Evolutionary conservation across 2,329 filamentous ascomycete genomes (phyloP).

Genomic region (Clarireedia monteithiana): DNA sequence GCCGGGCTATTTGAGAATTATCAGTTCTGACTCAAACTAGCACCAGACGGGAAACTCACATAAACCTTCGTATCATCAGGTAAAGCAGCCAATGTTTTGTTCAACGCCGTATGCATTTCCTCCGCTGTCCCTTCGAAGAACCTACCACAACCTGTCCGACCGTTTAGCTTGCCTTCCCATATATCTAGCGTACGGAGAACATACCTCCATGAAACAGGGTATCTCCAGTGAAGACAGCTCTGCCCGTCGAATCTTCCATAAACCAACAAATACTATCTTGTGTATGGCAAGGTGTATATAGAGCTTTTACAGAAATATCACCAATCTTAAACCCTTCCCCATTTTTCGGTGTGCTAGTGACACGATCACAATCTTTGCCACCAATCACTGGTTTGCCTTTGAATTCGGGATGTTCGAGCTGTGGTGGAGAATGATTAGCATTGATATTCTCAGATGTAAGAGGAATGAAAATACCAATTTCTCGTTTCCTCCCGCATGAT

Average conservation of each 20-base stretch:
- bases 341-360: slow-evolving; percentile 69
- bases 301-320: slow-evolving; percentile 69
- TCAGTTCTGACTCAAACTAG: slow-evolving; percentile 4
- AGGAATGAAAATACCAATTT: slow-evolving; percentile 51
- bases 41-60: slow-evolving; percentile 42
- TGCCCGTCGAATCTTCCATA: slow-evolving; percentile 70
- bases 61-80: slow-evolving; percentile 91
- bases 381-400: slow-evolving; percentile 63
- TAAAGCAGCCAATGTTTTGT: slow-evolving; percentile 70
- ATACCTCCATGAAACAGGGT: slow-evolving; percentile 88
- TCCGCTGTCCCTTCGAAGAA: slow-evolving; percentile 89
- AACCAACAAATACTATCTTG: slow-evolving; percentile 97
- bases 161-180: neutral
- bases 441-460: neutral
- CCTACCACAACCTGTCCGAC: slow-evolving; percentile 66
- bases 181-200: slow-evolving; percentile 13
- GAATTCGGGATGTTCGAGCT: slow-evolving; percentile 24
- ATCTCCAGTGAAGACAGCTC: slow-evolving; percentile 89
- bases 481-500: slow-evolving; percentile 88
- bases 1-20: slow-evolving; percentile 53
- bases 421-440: neutral
- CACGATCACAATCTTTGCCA: slow-evolving; percentile 75
- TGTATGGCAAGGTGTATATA: slow-evolving; percentile 97
- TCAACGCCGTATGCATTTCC: slow-evolving; percentile 91
- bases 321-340: slow-evolving; percentile 76